Evolutionary conservation across 805 yeast genomes (phyloP).

Genomic region (Ogataea degrootiae): DNA sequence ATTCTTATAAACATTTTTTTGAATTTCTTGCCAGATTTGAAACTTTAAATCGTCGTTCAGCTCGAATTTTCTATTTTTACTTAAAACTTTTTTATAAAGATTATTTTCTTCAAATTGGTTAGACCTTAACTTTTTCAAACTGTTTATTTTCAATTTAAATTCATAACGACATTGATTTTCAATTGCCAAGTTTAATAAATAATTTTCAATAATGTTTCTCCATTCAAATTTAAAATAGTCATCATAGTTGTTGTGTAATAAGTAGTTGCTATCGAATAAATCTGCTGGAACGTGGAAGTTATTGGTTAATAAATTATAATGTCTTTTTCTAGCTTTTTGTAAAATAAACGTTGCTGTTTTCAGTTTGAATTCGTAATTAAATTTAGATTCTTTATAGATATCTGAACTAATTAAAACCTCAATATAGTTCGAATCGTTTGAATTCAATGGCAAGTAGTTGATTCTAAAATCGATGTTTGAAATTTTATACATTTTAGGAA

Average conservation of each 20-base stretch:
- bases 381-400: conserved; percentile 59
- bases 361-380: conserved; percentile 47
- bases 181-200: conserved; percentile 56
- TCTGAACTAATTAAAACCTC: conserved; percentile 51
- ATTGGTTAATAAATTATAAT: conserved; percentile 24
- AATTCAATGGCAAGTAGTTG: conserved; percentile 47
- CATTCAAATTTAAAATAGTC: conserved; percentile 44
- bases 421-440: conserved; percentile 45
- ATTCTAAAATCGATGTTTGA: conserved; percentile 39
- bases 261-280: conserved; percentile 15
- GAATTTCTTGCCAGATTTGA: conserved; percentile 60
- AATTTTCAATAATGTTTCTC: conserved; percentile 72
- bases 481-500: conserved; percentile 40
- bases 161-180: conserved; percentile 69
- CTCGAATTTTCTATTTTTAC: conserved; percentile 18
- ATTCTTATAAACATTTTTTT: conserved; percentile 50
- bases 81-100: conserved; percentile 24
- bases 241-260: conserved; percentile 20
- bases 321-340: conserved; percentile 49
- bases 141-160: conserved; percentile 48
- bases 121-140: conserved; percentile 35
- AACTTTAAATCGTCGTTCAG: conserved; percentile 55
- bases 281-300: conserved; percentile 20
- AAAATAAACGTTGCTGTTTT: conserved; percentile 64
- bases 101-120: conserved; percentile 6